These are phyloP conservation scores for Pneumocystis murina DNA, from an alignment of 1,139 yeast genomes.

Conservation along the genomic window DNA sequence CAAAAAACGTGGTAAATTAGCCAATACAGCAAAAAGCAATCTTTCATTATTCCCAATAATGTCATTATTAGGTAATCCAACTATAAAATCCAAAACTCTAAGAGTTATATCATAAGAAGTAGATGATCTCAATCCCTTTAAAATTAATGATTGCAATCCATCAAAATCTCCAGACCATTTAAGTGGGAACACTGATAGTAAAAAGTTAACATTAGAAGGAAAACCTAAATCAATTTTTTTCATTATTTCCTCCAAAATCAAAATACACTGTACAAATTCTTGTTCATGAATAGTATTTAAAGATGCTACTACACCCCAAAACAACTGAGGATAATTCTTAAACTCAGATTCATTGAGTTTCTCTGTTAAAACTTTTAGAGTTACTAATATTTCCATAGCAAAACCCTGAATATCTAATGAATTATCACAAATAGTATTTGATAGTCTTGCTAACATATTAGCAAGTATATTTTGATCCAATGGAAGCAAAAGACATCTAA, in stretches of 20 bases:
- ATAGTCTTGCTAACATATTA: slow-evolving; percentile 84
- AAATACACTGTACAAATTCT: slow-evolving; percentile 76
- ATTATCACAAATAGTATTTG: slow-evolving; percentile 84
- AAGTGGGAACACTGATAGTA: slow-evolving; percentile 77
- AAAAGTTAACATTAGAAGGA: slow-evolving; percentile 68
- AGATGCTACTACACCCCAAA: slow-evolving; percentile 94
- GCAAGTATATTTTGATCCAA: slow-evolving; percentile 79
- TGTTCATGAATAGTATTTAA: slow-evolving; percentile 80
- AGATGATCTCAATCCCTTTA: slow-evolving; percentile 72
- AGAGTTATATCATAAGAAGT: slow-evolving; percentile 67
- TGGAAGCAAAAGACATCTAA: slow-evolving; percentile 62
- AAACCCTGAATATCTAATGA: slow-evolving; percentile 87
- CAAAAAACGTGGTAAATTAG: slow-evolving; percentile 71
- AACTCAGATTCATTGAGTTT: slow-evolving; percentile 65
- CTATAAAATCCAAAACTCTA: slow-evolving; percentile 57
- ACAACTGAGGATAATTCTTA: slow-evolving; percentile 79
- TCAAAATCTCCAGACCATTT: slow-evolving; percentile 92
- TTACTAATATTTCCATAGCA: slow-evolving; percentile 93
- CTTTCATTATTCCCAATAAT: slow-evolving; percentile 58
- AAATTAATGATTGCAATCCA: slow-evolving; percentile 65
- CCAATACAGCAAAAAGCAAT: slow-evolving; percentile 52
- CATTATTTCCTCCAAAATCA: slow-evolving; percentile 66
- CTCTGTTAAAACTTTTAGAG: slow-evolving; percentile 79
- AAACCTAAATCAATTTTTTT: slow-evolving; percentile 78
- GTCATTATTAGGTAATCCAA: slow-evolving; percentile 52